Percentiles rank a stretch among this genome's conserved stretches.
These are phyloP conservation scores for Clausena lansium DNA, from an alignment of 345 rosid species.

Conservation along the genomic window DNA sequence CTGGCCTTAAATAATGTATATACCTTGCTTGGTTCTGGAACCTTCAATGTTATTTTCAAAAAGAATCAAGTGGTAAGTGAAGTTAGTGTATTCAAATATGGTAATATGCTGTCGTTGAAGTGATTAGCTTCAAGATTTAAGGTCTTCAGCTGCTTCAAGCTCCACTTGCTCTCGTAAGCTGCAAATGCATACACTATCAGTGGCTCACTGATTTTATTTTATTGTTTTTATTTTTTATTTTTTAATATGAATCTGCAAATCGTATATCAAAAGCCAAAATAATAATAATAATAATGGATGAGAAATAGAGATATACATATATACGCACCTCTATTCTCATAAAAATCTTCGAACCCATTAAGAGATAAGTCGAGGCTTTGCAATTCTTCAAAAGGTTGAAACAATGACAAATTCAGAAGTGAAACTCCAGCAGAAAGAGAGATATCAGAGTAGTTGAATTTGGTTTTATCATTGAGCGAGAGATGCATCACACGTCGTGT, in stretches of 20 bases:
- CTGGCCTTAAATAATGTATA: too few species aligned
- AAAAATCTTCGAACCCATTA: background rate
- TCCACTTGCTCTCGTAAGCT: background rate
- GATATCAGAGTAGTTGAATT: too few species aligned
- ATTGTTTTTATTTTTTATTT: too few species aligned
- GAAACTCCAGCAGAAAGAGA: background rate
- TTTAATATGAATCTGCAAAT: too few species aligned
- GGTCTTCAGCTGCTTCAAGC: background rate
- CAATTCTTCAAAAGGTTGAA: constrained; percentile 18
- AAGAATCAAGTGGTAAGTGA: background rate
- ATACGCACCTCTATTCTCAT: background rate
- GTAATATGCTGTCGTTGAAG: background rate
- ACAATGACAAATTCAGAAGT: constrained; percentile 5
- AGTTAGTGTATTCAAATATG: background rate
- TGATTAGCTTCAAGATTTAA: fast-evolving
- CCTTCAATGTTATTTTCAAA: fast-evolving
- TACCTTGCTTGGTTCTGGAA: background rate
- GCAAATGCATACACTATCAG: background rate
- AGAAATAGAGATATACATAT: too few species aligned
- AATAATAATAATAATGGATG: too few species aligned
- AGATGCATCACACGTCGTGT: background rate
- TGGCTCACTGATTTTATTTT: too few species aligned
- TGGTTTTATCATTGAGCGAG: fast-evolving
- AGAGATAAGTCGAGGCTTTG: background rate
- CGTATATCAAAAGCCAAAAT: background rate